These are phyloP conservation scores for Penicillium sp. DNA, from an alignment of 2,329 filamentous ascomycete genomes.

Conservation along the genomic window DNA sequence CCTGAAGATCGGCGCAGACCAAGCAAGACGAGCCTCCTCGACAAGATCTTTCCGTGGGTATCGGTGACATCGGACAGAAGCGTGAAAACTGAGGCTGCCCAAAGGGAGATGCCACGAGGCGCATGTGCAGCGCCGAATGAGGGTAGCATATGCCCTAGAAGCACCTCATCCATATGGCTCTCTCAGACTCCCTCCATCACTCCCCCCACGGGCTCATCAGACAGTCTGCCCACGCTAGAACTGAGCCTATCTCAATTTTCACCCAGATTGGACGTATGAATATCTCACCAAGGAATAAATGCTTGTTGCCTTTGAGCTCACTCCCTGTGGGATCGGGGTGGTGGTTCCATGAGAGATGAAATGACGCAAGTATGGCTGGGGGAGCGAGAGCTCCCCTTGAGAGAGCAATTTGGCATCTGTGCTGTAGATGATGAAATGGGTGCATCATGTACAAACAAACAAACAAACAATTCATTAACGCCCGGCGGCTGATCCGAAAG, in stretches of 20 bases:
- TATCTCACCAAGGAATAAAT: background rate
- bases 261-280: background rate
- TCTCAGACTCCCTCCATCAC: background rate
- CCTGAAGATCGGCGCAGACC: background rate
- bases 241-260: background rate
- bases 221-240: background rate
- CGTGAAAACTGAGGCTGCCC: background rate
- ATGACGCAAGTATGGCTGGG: no score
- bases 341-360: no score
- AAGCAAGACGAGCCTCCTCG: background rate
- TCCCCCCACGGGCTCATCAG: background rate
- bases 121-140: background rate
- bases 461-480: background rate
- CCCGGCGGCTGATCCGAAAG: conserved; percentile 18
- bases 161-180: background rate
- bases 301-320: no score
- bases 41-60: background rate
- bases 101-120: background rate
- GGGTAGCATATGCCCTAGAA: background rate
- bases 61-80: background rate
- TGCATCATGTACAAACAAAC: no score
- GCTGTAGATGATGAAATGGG: no score
- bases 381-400: no score
- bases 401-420: no score
- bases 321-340: no score